Evolutionary conservation across 176 grass and related monocot species (phyloP), one percentile per base, ranked within the genome.

Genomic region (Phyllostachys edulis): DNA sequence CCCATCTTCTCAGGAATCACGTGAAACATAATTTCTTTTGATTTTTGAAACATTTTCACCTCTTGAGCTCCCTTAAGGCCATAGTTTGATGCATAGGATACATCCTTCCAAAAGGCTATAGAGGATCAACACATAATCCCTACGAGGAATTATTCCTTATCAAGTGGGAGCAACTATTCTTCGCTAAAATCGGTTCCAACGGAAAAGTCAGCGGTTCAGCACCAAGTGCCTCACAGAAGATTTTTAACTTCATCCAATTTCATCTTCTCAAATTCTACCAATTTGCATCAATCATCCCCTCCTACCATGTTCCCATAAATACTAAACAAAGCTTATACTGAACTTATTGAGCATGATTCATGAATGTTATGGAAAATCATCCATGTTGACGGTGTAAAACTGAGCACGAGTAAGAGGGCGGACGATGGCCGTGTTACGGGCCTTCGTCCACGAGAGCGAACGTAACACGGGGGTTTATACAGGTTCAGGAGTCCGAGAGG

Each of bases 11-110:
- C 44, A 39, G 34, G 86, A 38, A 83, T 73, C 38, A 59, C 2
- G 23, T 42, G 59, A 50, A 81, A 64, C 32, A 67, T 41, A 5
- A 17, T 82, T 34, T 77, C 10, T 71, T 66, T 8, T 40, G 37
- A 82, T 7, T 71, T 66, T 8, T 40, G 37, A 82, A 72, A 74
- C 70, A 74, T 59, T n/a, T n/a, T n/a, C 23, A 50, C 65, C 83
- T 78, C 78, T 90, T 78, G 84, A 67, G 27, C 39, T 71, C 27
- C 21, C 38, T 63, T 78, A 86, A 78, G 84, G 73, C 16, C 79
- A 82, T 37, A 11, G 15, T 29, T 65, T 39, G 37, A 71, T 68
- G 74, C 24, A 73, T 67, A 39, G 61, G 73, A 83, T 78, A 52
- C 32, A 11, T 42, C 70, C 20, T 50, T 87, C 37, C n/a, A 32